These are phyloP conservation scores for Aspergillus puulaauensis DNA, from an alignment of 2,329 filamentous ascomycete genomes.

Conservation along the genomic window DNA sequence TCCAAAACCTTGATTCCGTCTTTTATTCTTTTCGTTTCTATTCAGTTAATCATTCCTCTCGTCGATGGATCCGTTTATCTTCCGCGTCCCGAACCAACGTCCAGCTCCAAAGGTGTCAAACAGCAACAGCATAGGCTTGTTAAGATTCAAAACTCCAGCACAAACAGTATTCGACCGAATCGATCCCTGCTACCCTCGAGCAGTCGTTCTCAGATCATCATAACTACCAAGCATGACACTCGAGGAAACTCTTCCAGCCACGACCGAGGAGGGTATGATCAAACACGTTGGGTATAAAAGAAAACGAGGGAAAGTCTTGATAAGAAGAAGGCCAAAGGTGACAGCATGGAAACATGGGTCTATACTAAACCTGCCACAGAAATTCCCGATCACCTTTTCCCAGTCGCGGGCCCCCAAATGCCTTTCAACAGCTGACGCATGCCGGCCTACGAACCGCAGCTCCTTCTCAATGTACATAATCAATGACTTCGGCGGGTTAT, in stretches of 20 bases:
- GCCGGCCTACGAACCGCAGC: conserved; percentile 35
- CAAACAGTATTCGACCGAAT: not conserved
- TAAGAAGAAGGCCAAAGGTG: conserved; percentile 22
- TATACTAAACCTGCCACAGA: conserved; percentile 10
- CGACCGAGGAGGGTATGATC: not conserved
- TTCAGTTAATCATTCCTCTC: not conserved
- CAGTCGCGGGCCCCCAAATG: conserved; percentile 2
- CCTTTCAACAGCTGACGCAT: conserved; percentile 15
- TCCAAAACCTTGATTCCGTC: not conserved
- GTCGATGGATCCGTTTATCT: not conserved
- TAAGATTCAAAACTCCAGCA: not conserved
- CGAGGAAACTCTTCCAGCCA: not conserved
- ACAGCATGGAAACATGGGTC: conserved; percentile 9
- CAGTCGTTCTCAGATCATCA: not conserved
- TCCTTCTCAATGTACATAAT: conserved; percentile 45
- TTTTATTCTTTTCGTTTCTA: not conserved
- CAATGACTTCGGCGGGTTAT: conserved; percentile 43
- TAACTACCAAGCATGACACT: not conserved
- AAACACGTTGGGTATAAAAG: not conserved
- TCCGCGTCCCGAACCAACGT: not conserved
- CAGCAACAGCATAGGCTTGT: not conserved
- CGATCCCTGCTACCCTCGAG: not conserved
- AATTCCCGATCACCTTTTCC: conserved; percentile 10
- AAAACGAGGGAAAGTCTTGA: conserved; percentile 21
- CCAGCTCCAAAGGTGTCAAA: not conserved